Conservation (phyloP, 2,329 filamentous ascomycete genomes). For the Fusarium xyrophilum region DNA sequence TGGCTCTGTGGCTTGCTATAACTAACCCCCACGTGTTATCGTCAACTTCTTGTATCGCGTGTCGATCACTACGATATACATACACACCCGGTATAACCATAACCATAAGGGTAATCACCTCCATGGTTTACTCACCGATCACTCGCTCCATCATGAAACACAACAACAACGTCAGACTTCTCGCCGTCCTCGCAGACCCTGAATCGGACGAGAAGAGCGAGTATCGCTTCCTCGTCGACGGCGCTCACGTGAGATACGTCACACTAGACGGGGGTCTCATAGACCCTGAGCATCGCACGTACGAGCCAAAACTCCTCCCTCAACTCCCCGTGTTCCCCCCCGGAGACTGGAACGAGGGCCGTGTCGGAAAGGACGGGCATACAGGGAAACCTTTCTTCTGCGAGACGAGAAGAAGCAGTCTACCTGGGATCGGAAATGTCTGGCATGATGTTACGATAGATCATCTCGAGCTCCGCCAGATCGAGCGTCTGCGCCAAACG, state of each 20-base stretch:
- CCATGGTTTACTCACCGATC: background rate
- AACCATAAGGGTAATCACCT: background rate
- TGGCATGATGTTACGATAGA: conserved; percentile 48
- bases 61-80: background rate
- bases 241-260: conserved; percentile 50
- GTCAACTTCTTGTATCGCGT: background rate
- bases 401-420: conserved; percentile 30
- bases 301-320: conserved; percentile 43
- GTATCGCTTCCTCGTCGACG: conserved; percentile 49
- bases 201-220: conserved; percentile 43
- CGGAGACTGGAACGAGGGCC: conserved; percentile 52
- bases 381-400: conserved; percentile 42
- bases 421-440: conserved; percentile 44
- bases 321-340: conserved; percentile 48
- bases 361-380: conserved; percentile 40
- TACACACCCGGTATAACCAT: background rate
- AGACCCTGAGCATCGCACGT: conserved; percentile 44
- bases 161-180: conserved; percentile 38
- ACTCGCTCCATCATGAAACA: conserved; percentile 11
- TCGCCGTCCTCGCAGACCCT: conserved; percentile 38
- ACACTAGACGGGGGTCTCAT: conserved; percentile 47
- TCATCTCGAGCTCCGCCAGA: conserved; percentile 44
- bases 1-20: background rate
- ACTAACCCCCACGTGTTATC: background rate
- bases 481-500: conserved; percentile 39